Evolutionary conservation across 768 basidiomycete genomes (phyloP).

Genomic region (Amylocystis lapponica): DNA sequence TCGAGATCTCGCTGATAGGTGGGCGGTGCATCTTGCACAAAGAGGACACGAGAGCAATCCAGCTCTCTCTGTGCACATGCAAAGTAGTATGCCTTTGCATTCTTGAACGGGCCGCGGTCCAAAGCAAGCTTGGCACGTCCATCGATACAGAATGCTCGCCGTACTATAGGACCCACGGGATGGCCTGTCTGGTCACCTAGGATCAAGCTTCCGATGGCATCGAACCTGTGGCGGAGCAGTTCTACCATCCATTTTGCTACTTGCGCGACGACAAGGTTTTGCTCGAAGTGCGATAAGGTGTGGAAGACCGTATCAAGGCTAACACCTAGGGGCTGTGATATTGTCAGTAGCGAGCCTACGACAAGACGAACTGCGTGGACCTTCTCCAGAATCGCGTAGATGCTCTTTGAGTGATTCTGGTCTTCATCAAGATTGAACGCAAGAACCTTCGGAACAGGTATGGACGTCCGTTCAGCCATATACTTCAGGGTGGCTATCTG

Average conservation of each 20-base stretch:
- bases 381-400: slow-evolving; percentile 22
- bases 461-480: slow-evolving; percentile 20
- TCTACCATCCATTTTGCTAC: slow-evolving; percentile 27
- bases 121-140: slow-evolving; percentile 24
- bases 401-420: slow-evolving; percentile 4
- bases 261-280: slow-evolving; percentile 21
- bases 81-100: slow-evolving; percentile 25
- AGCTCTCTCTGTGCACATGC: slow-evolving; percentile 32
- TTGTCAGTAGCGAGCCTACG: neutral
- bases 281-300: slow-evolving; percentile 17
- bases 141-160: slow-evolving; percentile 24
- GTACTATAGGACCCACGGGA: slow-evolving; percentile 15
- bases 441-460: slow-evolving; percentile 22
- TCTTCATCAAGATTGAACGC: slow-evolving; percentile 4
- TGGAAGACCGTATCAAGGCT: slow-evolving; percentile 22
- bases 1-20: slow-evolving; percentile 26
- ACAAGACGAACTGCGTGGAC: neutral
- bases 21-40: slow-evolving; percentile 24
- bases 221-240: slow-evolving; percentile 20
- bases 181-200: slow-evolving; percentile 1
- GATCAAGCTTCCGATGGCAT: slow-evolving; percentile 24
- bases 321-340: slow-evolving; percentile 21
- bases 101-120: slow-evolving; percentile 27
- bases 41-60: slow-evolving; percentile 25
- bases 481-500: slow-evolving; percentile 27